Evolutionary conservation across 495 filamentous ascomycete species (phyloP).

Genomic region (Lasiosphaeriaceae sp.): DNA sequence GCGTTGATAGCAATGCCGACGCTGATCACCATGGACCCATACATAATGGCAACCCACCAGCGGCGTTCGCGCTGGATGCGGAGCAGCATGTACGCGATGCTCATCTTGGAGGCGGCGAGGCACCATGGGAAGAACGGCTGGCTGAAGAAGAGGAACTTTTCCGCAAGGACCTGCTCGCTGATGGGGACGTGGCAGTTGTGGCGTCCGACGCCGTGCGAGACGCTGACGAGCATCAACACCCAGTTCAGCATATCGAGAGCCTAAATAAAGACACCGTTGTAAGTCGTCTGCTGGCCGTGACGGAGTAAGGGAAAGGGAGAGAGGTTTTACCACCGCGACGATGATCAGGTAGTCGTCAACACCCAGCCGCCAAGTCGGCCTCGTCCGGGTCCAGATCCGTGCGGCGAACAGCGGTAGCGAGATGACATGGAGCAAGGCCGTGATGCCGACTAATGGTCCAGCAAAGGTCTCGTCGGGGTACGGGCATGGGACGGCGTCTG

Average conservation of each 20-base stretch:
- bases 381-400: constrained; percentile 7
- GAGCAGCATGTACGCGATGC: constrained; percentile 31
- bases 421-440: constrained; percentile 8
- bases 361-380: constrained; percentile 6
- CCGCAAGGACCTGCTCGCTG: constrained; percentile 9
- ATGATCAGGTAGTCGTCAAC: constrained; percentile 15
- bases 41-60: constrained; percentile 23
- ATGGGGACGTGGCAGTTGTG: constrained; percentile 24
- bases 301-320: background rate
- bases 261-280: background rate
- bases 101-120: constrained; percentile 30
- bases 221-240: constrained; percentile 13
- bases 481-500: constrained; percentile 4
- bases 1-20: constrained; percentile 19
- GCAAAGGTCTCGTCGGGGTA: constrained; percentile 9
- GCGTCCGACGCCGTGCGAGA: constrained; percentile 24
- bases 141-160: constrained; percentile 23
- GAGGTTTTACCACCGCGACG: constrained; percentile 9
- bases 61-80: constrained; percentile 23
- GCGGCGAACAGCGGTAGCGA: constrained; percentile 6
- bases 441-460: constrained; percentile 1
- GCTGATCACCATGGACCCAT: constrained; percentile 20
- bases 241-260: background rate
- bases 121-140: constrained; percentile 18
- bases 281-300: background rate